A percentile compares a stretch with the other conserved stretches of the same genome.
These are phyloP conservation scores for Aureobasidium sp. DNA, from an alignment of 2,329 filamentous ascomycete genomes.

Conservation along the genomic window DNA sequence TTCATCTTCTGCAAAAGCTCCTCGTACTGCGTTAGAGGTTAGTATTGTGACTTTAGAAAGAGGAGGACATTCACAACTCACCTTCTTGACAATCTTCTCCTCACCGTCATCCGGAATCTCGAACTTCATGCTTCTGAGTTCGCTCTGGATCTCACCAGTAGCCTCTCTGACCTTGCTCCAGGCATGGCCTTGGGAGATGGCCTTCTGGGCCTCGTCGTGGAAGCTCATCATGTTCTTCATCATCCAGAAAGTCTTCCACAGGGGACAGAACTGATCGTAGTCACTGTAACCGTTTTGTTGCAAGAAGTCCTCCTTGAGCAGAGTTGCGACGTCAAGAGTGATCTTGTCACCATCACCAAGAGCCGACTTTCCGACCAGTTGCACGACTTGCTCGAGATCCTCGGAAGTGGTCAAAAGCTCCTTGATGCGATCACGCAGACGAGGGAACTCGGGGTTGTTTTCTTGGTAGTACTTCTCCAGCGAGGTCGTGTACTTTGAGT, in stretches of 20 bases:
- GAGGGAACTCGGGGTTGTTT: conserved; percentile 87
- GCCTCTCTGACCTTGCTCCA: conserved; percentile 92
- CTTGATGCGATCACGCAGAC: conserved; percentile 84
- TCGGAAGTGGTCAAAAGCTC: conserved; percentile 91
- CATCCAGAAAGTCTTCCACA: conserved; percentile 99
- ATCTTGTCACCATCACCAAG: conserved; percentile 97
- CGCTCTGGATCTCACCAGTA: conserved; percentile 75
- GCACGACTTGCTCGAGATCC: conserved; percentile 96
- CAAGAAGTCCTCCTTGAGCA: conserved; percentile 97
- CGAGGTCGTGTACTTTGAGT: conserved; percentile 88
- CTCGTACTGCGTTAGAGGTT: conserved; percentile 65
- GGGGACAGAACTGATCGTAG: conserved; percentile 97
- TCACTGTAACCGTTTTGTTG: conserved; percentile 99
- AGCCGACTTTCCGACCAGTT: conserved; percentile 95
- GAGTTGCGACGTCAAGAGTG: conserved; percentile 79
- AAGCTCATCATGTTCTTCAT: conserved; percentile 99
- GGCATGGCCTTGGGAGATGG: conserved; percentile 77
- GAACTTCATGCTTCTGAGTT: conserved; percentile 91
- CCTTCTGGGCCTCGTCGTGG: conserved; percentile 96
- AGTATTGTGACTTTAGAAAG: conserved; percentile 26
- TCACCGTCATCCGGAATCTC: conserved; percentile 82
- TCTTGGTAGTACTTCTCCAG: conserved; percentile 93
- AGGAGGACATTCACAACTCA: conserved; percentile 33
- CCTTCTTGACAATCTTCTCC: conserved; percentile 75
- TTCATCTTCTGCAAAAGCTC: conserved; percentile 82